Evolutionary conservation across 225 moss, liverwort and hornwort species (phyloP), one percentile per base, ranked within the genome.

Genomic region (Marchantia paleacea): DNA sequence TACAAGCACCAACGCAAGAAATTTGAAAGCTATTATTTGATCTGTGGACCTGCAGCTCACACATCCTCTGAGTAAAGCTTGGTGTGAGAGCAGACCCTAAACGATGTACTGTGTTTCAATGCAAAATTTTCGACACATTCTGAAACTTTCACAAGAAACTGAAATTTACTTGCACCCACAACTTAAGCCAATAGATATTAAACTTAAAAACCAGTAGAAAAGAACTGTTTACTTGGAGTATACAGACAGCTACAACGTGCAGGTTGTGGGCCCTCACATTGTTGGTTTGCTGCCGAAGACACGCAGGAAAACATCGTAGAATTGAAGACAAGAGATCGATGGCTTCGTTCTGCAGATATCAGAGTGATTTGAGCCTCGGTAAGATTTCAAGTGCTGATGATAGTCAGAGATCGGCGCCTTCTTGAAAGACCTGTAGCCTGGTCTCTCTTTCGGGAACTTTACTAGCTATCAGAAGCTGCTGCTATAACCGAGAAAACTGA

Each of bases 201-300:
- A 58, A 9, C 20, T 14, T 58, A 9, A 19, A 20, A 58, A 20
- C 18, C 20, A 58, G 10, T 5, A 14, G 18, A 20, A 58, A 58
- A 16, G 1, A 58, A 4, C 58, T 58, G 10, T 19, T 19, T 70
- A 20, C 6, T 9, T 70, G 49, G 73, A 53, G 49, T 6, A 51
- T 24, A 19, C 19, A 10, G 51, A 24, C 18, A 72, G 14, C 11
- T 14, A 51, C 24, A 25, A 10, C 7, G 55, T 30, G 30, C 11
- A 28, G 52, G 75, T 57, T 55, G 25, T 20, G 24, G 26, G 51
- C 7, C 66, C 82, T 70, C 90, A 99, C 99, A 86, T 92, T 95
- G 84, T 86, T 95, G 48, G 91, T 95, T 75, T 93, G 99, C 80
- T 94, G 95, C 62, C 99, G 99, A 75, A 99, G 89, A 84, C 95